These are phyloP conservation scores for Neonectria hederae DNA, from an alignment of 2,329 filamentous ascomycete species.

Conservation along the genomic window DNA sequence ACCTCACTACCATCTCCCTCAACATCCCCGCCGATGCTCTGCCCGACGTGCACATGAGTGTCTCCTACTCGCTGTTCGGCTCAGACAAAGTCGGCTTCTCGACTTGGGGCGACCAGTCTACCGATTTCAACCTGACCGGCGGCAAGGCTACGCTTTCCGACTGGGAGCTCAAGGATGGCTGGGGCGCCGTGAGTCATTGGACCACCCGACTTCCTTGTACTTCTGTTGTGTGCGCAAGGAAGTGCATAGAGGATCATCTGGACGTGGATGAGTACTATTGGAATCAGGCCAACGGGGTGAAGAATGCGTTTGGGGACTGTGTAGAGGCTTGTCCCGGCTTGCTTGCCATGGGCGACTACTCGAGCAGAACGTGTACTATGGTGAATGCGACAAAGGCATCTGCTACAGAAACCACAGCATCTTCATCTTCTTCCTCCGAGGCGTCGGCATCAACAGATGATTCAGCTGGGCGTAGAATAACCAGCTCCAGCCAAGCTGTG, in stretches of 20 bases:
- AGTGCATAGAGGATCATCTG: slow-evolving; percentile 10
- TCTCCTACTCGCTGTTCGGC: slow-evolving; percentile 5
- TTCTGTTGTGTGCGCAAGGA: slow-evolving; percentile 10
- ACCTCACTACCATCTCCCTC: slow-evolving; percentile 13
- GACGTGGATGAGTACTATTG: background rate
- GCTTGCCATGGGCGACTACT: background rate
- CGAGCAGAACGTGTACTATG: slow-evolving; percentile 1
- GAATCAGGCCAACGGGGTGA: background rate
- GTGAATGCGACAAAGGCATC: slow-evolving; percentile 2
- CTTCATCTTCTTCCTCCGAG: background rate
- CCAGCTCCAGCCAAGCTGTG: background rate
- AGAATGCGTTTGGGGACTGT: background rate
- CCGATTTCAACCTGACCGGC: slow-evolving; percentile 17
- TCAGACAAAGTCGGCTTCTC: slow-evolving; percentile 7
- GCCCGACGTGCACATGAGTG: slow-evolving; percentile 3
- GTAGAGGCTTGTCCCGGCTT: slow-evolving; percentile 5
- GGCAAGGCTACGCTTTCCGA: slow-evolving; percentile 8
- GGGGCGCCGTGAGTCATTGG: slow-evolving; percentile 13
- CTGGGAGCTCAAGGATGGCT: slow-evolving; percentile 10
- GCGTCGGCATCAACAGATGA: background rate
- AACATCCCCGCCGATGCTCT: slow-evolving; percentile 16
- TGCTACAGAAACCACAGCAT: background rate
- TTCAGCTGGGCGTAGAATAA: background rate
- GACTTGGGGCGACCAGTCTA: slow-evolving; percentile 17
- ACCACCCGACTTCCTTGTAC: slow-evolving; percentile 4